phyloP scores from a whole-genome alignment of 2,329 filamentous ascomycete genomes.

The Colletotrichum sublineola region DNA sequence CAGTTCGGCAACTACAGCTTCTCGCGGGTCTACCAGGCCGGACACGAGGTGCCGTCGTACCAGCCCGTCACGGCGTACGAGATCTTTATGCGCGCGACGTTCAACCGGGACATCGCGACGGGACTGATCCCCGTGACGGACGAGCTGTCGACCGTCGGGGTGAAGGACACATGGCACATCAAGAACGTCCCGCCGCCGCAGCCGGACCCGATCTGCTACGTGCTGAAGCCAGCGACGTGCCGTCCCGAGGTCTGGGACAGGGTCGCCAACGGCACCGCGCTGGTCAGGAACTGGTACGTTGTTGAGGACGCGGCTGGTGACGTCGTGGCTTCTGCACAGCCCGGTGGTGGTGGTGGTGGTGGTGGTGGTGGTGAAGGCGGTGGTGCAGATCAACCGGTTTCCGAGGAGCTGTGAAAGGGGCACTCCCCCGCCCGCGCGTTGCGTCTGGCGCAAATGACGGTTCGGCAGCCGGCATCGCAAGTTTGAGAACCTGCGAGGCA shows the following conservation, averaged over 20 bases:
- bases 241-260: slow-evolving; percentile 64
- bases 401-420: slow-evolving; percentile 14
- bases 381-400: slow-evolving; percentile 5
- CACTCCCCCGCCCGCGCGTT: neutral
- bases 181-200: slow-evolving; percentile 61
- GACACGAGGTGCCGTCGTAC: slow-evolving; percentile 67
- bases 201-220: slow-evolving; percentile 68
- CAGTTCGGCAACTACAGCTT: slow-evolving; percentile 78
- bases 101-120: slow-evolving; percentile 63
- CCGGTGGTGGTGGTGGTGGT: neutral
- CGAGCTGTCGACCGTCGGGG: slow-evolving; percentile 48
- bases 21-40: slow-evolving; percentile 69
- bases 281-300: slow-evolving; percentile 58
- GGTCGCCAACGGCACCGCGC: slow-evolving; percentile 64
- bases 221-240: slow-evolving; percentile 69
- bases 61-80: slow-evolving; percentile 64
- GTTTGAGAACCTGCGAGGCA: neutral
- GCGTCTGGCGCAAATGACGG: neutral
- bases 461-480: neutral
- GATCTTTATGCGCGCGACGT: slow-evolving; percentile 66
- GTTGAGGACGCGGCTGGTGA: slow-evolving; percentile 41
- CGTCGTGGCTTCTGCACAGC: neutral
- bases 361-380: neutral
- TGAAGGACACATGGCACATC: slow-evolving; percentile 58
- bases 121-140: slow-evolving; percentile 60